Evolutionary conservation across 495 filamentous ascomycete genomes (phyloP).

Genomic region (Aspergillus mulundensis): DNA sequence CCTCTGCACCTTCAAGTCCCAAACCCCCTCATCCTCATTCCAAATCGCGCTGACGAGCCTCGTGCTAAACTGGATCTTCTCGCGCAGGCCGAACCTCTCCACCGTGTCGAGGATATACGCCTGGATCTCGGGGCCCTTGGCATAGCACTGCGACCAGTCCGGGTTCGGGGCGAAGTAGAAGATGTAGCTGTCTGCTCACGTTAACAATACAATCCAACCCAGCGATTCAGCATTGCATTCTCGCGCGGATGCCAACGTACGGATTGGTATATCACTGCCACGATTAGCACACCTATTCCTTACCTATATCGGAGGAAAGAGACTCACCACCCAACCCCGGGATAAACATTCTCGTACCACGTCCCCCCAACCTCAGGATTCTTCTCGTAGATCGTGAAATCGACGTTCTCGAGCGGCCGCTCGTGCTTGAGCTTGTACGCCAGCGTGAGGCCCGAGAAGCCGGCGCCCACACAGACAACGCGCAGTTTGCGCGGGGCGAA

Average conservation of each 20-base stretch:
- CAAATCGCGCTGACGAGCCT: slow-evolving; percentile 43
- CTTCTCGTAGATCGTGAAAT: slow-evolving; percentile 47
- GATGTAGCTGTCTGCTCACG: slow-evolving; percentile 32
- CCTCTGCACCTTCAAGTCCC: slow-evolving; percentile 25
- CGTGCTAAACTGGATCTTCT: slow-evolving; percentile 40
- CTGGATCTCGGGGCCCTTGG: slow-evolving; percentile 53
- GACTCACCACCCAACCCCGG: slow-evolving; percentile 44
- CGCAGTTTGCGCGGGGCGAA: slow-evolving; percentile 24
- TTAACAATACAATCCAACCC: too few species aligned
- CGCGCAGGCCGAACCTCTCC: slow-evolving; percentile 50
- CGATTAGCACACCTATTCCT: neutral
- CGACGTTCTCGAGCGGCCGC: slow-evolving; percentile 36
- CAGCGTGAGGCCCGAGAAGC: slow-evolving; percentile 47
- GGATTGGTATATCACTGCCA: slow-evolving; percentile 8
- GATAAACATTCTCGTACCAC: slow-evolving; percentile 52
- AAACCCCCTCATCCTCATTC: slow-evolving; percentile 39
- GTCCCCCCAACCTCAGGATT: slow-evolving; percentile 45
- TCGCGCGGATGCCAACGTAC: too few species aligned
- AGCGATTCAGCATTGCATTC: too few species aligned
- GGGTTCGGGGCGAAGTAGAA: slow-evolving; percentile 59
- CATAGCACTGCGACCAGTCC: slow-evolving; percentile 56
- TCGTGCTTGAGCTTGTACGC: slow-evolving; percentile 34
- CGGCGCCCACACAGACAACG: slow-evolving; percentile 48
- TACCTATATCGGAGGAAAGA: slow-evolving; percentile 39
- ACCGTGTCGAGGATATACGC: slow-evolving; percentile 52